Evolutionary conservation across 352 stramenopile species (phyloP), one percentile per base, ranked within the genome.

Genomic region (Pythium coloratum): DNA sequence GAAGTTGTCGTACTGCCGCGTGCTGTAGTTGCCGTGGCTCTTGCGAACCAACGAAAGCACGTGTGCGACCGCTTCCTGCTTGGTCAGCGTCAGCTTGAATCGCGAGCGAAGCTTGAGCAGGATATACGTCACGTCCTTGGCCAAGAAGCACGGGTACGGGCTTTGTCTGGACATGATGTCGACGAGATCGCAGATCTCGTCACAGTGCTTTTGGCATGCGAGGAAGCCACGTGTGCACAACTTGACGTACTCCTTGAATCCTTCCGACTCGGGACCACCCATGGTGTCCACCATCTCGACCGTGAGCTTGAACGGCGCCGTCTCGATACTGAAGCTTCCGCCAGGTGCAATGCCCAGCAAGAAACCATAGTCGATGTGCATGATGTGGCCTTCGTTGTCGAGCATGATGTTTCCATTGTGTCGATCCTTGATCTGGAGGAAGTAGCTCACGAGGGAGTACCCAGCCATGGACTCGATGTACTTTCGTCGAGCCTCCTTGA

Each of bases 351-450:
- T 99, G 28, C 97, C 97, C 60, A 99, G 92, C 44, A 99, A 81
- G 76, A 99, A 99, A 8, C 98, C 98, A 82, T 99, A 99, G 76
- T 99, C 98, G 68, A 99, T 99, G 78, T 99, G 97, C 67, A 99
- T 98, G 10, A 99, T 88, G 76, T 98, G 97, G 14, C 98, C 97
- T 78, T 97, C 86, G 51, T 93, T 98, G 78, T 99, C 97, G 56
- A 99, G 90, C 92, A 99, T 99, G 55, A 99, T 99, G 73, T 99
- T 99, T 44, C 97, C 98, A 67, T 99, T 99, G 91, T 99, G 98
- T 7, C 97, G 91, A 82, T 99, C 98, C 75, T 99, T 99, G 72
- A 99, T 94, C 69, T 98, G 96, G 32, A 99, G 76, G 30, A 99
- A 89, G 72, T 99, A 99, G 46, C 83, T 96, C 47, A 99, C 96